Conservation (phyloP, 768 basidiomycete species). For the Lactarius indigo region DNA sequence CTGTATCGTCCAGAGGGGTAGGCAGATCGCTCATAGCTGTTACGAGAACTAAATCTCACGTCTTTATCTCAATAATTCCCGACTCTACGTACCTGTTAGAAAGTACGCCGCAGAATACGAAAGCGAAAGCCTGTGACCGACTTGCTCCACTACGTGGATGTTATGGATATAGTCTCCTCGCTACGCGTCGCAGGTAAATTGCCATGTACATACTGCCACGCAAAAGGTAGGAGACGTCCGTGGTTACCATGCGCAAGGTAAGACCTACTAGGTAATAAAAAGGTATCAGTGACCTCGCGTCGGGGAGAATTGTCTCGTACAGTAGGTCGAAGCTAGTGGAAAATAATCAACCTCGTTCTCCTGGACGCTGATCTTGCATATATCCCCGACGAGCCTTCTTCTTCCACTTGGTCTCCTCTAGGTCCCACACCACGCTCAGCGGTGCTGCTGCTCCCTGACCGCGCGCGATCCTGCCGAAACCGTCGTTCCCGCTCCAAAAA, state of each 20-base stretch:
- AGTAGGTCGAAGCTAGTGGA: neutral
- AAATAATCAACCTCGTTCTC: neutral
- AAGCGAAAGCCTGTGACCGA: neutral
- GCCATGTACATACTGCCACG: neutral
- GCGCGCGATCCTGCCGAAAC: constrained; percentile 26
- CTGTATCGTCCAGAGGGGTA: neutral
- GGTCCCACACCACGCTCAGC: neutral
- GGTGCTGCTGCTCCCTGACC: neutral
- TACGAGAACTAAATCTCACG: neutral
- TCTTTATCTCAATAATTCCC: neutral
- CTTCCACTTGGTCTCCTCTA: constrained; percentile 1
- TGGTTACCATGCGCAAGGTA: neutral
- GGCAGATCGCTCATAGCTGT: neutral
- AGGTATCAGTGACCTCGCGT: neutral
- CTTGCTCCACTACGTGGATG: neutral
- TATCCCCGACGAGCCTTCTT: neutral
- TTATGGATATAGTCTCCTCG: neutral
- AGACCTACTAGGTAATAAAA: constrained; percentile 1
- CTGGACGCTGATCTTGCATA: neutral
- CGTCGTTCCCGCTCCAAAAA: constrained; percentile 33
- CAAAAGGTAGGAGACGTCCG: neutral
- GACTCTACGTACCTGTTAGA: neutral
- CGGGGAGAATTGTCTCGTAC: neutral
- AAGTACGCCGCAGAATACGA: neutral
- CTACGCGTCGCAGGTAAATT: neutral